These are phyloP conservation scores for Podaxis sp. DNA, from an alignment of 768 basidiomycete species.

Conservation along the genomic window DNA sequence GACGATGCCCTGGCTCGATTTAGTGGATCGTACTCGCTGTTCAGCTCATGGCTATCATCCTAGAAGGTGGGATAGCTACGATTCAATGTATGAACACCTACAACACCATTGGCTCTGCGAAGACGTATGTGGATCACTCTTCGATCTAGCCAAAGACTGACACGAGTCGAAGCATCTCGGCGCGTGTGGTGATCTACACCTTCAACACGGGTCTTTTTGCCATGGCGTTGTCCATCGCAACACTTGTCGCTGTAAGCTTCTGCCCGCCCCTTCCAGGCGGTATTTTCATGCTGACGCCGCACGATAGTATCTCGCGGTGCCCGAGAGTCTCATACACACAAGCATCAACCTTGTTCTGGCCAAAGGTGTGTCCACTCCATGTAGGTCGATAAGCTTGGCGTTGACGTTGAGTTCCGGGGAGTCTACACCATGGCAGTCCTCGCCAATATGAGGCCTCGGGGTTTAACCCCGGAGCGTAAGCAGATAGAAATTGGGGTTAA, in stretches of 20 bases:
- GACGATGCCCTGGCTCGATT: neutral
- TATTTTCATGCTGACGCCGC: neutral
- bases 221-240: neutral
- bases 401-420: neutral
- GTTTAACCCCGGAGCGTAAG: neutral
- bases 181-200: neutral
- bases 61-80: neutral
- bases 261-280: neutral
- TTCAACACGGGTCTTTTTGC: neutral
- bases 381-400: neutral
- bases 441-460: neutral
- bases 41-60: neutral
- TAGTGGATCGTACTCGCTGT: neutral
- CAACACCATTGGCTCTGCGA: neutral
- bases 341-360: neutral
- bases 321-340: neutral
- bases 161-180: neutral
- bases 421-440: neutral
- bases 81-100: neutral
- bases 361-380: neutral
- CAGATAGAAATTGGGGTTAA: neutral
- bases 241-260: neutral
- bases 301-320: neutral
- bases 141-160: neutral
- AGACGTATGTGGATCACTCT: neutral